Evolutionary conservation across 257 asterid species (phyloP).

Genomic region (Gynochthodes officinalis): DNA sequence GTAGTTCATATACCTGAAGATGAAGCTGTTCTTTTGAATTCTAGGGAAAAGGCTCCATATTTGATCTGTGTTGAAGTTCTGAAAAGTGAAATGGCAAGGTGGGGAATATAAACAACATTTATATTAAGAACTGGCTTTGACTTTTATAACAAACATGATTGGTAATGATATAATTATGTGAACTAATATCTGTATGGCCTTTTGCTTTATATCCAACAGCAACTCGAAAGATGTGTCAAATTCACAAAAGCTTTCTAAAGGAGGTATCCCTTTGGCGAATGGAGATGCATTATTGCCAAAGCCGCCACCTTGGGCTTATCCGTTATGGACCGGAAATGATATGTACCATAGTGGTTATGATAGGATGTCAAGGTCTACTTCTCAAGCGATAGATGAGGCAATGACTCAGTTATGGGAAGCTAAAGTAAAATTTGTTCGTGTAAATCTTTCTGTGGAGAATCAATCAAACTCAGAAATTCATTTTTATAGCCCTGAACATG

Average conservation of each 20-base stretch:
- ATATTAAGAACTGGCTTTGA: conserved; percentile 8
- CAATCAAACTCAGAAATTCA: conserved; percentile 22
- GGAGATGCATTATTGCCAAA: conserved; percentile 92
- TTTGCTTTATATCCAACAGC: conserved; percentile 37
- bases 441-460: conserved; percentile 65
- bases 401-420: conserved; percentile 94
- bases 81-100: conserved; percentile 85
- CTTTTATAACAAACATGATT: not conserved
- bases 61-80: conserved; percentile 91
- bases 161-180: not conserved
- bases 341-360: conserved; percentile 71
- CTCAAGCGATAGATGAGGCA: conserved; percentile 99
- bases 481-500: conserved; percentile 19
- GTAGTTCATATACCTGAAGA: conserved; percentile 97
- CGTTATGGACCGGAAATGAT: conserved; percentile 81
- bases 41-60: conserved; percentile 99
- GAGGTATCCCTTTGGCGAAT: conserved; percentile 97
- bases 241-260: conserved; percentile 87
- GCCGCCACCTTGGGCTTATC: conserved; percentile 99
- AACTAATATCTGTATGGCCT: conserved; percentile 22
- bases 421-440: conserved; percentile 47
- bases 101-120: conserved; percentile 16
- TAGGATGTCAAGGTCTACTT: conserved; percentile 85
- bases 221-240: conserved; percentile 61
- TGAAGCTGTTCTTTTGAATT: conserved; percentile 95